Evolutionary conservation across 371 early-diverging fungal genomes (phyloP), one percentile per base, ranked within the genome.

Genomic region (Dichotomocladium elegans): DNA sequence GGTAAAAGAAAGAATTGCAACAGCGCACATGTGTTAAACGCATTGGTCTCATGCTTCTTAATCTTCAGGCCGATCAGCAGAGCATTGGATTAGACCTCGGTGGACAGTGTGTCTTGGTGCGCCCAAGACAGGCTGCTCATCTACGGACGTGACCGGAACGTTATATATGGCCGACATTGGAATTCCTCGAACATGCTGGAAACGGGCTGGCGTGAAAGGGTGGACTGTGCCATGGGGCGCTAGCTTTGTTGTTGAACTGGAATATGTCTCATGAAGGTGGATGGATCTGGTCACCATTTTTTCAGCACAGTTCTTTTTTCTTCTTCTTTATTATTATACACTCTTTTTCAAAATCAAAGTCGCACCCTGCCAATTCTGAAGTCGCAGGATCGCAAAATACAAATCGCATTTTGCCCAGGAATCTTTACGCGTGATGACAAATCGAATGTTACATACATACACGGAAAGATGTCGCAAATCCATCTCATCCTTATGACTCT

Each of bases 31-130:
- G 3, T 43, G 12, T 43, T 21, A 21, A 9, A n/a, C 11, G 7
- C 21, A 10, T 15, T 51, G 15, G 26, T 21, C 42, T 41, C 21
- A 14, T 28, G 8, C 21, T 11, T n/a, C 27, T 49, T 41, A 33
- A 58, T 54, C 51, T 15, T 24, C 34, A 2, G 52, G 60, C n/a
- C 43, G 44, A 17, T 54, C 68, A 30, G 46, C 49, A n/a, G 44
- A 53, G 33, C 63, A 80, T 66, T 55, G 58, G 21, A 68, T 82
- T 50, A 71, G 60, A 31, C 83, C 84, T 24, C 72, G 68, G 47
- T 90, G 91, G 90, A 91, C 91, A 0, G 58, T 91, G 4, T 85
- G 88, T 45, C 64, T 91, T 14, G 91, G 90, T 9, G 83, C 88
- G 0, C 91, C 91, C 4, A 87, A 83, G 53, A 64, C 73, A 3